Base-by-base conservation (phyloP, 192 early-diverging fungal species). In the Dissophora ornata region DNA sequence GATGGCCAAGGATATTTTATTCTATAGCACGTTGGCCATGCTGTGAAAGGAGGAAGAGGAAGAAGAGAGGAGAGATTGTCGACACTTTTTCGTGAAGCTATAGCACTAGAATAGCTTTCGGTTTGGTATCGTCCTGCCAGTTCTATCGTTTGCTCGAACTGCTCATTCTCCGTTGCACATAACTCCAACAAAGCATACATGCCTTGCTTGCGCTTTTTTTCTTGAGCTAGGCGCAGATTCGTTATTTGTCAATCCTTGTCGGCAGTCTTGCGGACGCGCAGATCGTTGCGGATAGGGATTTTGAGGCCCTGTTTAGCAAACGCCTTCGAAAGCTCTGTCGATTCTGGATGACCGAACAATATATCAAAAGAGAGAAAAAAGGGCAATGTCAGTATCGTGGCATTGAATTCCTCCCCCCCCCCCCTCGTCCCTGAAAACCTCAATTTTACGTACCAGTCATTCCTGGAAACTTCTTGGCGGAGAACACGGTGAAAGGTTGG, bases 381-480 rank as follows among this genome's bases (percentile, higher is more conserved):
- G 22, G 0, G 19, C 30, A 18, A 41, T 10, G 44, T n/a, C 12
- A 45, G 57, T 3, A 30, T 32, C 2, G 29, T 13, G 30, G 29
- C 33, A 13, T n/a, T 16, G 46, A 4, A 16, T 2, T 18, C 11
- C 53, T 21, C 21, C 49, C 3, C 21, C 19, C 8, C 7, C 19
- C n/a, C 45, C 12, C n/a, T 1, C 8, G 45, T 47, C 0, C 16
- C n/a, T 51, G 8, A 9, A 29, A 8, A 29, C 38, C 40, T 25
- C 36, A 5, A 4, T 45, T 5, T 45, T 9, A 16, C 32, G 33
- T 85, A 92, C 90, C 90, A 63, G 89, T 93, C 92, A 93, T 93
- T 50, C 92, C 92, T 0, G 92, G 92, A 57, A 92, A 93, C 54
- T 91, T 91, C 70, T 93, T 93, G 34, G 90, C 89, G 5, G 92